Evolutionary conservation across 164 flowering plant species (phyloP).

Genomic region (Kalanchoe fedtschenkoi): DNA sequence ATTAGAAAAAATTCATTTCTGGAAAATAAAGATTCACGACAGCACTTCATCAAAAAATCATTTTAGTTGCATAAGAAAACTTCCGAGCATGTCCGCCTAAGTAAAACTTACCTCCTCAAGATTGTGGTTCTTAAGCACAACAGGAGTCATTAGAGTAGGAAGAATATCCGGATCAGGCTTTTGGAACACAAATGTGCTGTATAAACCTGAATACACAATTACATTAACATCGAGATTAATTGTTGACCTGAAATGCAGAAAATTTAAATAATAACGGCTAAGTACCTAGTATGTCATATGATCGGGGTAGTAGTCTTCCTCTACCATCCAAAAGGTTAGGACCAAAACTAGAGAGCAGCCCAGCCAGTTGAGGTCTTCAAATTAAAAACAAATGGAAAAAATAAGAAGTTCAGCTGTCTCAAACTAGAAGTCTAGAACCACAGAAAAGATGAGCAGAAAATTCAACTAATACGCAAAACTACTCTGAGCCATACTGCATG

Average conservation of each 20-base stretch:
- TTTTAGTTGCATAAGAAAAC: too few species aligned
- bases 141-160: conserved; percentile 70
- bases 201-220: conserved; percentile 47
- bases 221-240: background rate
- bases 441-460: background rate
- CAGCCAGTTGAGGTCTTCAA: conserved; percentile 64
- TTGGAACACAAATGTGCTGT: conserved; percentile 78
- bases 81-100: background rate
- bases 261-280: background rate
- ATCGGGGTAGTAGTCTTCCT: conserved; percentile 82
- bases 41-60: too few species aligned
- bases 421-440: background rate
- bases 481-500: background rate
- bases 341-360: conserved; percentile 50
- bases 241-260: background rate
- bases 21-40: too few species aligned
- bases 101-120: conserved; percentile 45
- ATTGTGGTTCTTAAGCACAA: conserved; percentile 32
- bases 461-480: background rate
- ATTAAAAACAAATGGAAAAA: background rate
- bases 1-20: too few species aligned
- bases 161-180: conserved; percentile 79
- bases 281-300: conserved; percentile 72
- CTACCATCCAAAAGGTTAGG: conserved; percentile 68
- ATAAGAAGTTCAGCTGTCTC: background rate